Base-by-base conservation (phyloP, 345 rosid genomes). In the Corymbia maculata region DNA sequence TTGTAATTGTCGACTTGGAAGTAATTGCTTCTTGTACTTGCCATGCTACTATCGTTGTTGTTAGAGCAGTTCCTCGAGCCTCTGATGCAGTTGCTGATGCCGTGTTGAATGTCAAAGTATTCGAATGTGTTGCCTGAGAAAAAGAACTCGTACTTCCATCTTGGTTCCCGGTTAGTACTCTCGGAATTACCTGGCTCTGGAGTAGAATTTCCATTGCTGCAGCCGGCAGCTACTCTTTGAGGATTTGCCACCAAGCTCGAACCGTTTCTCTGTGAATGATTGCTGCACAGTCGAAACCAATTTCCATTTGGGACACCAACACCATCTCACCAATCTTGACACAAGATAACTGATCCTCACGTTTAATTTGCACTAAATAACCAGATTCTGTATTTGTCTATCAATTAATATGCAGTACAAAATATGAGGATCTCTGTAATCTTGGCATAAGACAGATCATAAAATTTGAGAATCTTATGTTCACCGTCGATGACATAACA, bases 41-140 rank as follows among this genome's bases (percentile, higher is more conserved):
- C 88, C 0, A 52, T 9, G 53, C 50, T 45, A 32, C 52, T 51
- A 32, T 87, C 70, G 86, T 45, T 87, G 55, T 52, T 90, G 32
- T 85, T 86, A 3, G 50, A 44, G 19, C 79, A 68, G 79, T 88
- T 92, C 91, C 88, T 91, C 3, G 87, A 89, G 86, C 51, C 88
- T 45, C 86, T 93, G 59, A 92, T 88, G 70, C 91, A 93, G 87
- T 92, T 87, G 75, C 88, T 88, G 50, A 93, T 90, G 87, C 92
- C 91, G 51, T 88, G 90, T 79, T 85, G 91, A 80, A 86, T 85
- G 85, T 91, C 91, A 8, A 87, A 66, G 68, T 88, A 79, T 53
- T 89, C 88, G 64, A 87, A 86, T 3, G 91, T 85, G 85, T 89
- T 89, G 86, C 87, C 47, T 19, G 89, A 87, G 52, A 93, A 91